Evolutionary conservation across 345 rosid genomes (phyloP), one percentile per base, ranked within the genome.

Genomic region (Turnera subulata): DNA sequence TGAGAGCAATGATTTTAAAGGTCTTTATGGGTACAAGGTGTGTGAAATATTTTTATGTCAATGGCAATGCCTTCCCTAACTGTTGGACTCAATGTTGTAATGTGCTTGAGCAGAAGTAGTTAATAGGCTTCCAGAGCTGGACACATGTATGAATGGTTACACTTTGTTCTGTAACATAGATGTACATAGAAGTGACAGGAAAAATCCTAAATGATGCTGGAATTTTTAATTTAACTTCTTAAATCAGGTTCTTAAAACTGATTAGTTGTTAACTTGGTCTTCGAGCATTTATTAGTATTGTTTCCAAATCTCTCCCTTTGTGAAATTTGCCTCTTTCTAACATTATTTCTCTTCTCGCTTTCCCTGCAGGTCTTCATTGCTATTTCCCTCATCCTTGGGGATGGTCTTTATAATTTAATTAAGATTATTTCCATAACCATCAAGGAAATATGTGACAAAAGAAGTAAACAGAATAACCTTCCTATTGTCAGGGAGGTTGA

Each of bases 11-110:
- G 89, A 88, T 77, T 88, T 91, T 56, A 91, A 88, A 74, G 96
- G 98, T 66, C 96, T 91, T 51, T 88, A 88, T 47, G 98, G 85
- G 59, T 88, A 91, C 56, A 91, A 88, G 96, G 92, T 88, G 77
- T 17, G n/a, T 43, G 6, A n/a, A 37, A 56, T 7, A 48, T 4
- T 14, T 42, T 17, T 24, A 43, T 19, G 15, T 10, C 0, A 7
- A 20, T n/a, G 1, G 2, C 19, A 13, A 49, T 47, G 23, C 29
- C 24, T 23, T 12, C 21, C 13, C 29, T 12, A 14, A 21, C 14
- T 6, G 12, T 49, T 49, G 25, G 14, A 22, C 53, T 7, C 8
- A 21, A 23, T 15, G 21, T 23, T 48, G 32, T 22, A 22, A 2
- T 8, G 13, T 14, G 53, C 15, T 15, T 42, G 14, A 2, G 2